Base-by-base conservation (phyloP, 805 yeast species). In the Torulaspora quercuum region DNA sequence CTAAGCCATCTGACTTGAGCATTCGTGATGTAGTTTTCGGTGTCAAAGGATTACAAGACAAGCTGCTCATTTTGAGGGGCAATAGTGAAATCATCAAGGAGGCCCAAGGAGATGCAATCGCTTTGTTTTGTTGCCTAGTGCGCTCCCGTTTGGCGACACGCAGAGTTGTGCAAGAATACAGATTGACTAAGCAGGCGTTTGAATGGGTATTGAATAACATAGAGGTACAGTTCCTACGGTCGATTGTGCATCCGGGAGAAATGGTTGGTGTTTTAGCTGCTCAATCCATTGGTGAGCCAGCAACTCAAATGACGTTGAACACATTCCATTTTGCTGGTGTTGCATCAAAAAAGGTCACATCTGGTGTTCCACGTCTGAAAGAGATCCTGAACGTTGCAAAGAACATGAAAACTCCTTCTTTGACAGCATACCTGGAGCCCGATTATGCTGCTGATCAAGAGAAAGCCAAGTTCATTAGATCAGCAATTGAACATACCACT, bases 261-360 rank as follows among this genome's bases (percentile, higher is more conserved):
- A 89, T 89, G 96, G 97, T 89, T 41, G 97, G 97, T 71, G 95
- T 89, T 35, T 76, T 89, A 56, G 97, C 97, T 35, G 96, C 97
- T 2, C 97, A 89, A 69, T 87, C 95, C 23, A 89, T 89, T 67
- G 97, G 97, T 70, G 97, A 89, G 62, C 97, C 97, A 34, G 96
- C 97, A 25, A 89, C 97, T 20, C 97, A 89, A 65, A 89, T 89
- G 97, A 89, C 97, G 2, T 74, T 89, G 66, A 89, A 89, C 59
- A 89, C 97, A 52, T 89, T 88, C 89, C 96, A 88, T 71, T 88
- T 86, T 71, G 96, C 96, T 11, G 96, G 96, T 81, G 96, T 88
- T 42, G 88, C 95, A 21, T 85, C 95, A 3, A 88, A 87, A 80
- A 88, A 88, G 63, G 96, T 88, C 46, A 88, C 96, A 3, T 76